Percentiles rank a stretch among this genome's conserved stretches.
phyloP scores from a whole-genome alignment of 1,284 basidiomycete genomes.

The Agaricales sp. region DNA sequence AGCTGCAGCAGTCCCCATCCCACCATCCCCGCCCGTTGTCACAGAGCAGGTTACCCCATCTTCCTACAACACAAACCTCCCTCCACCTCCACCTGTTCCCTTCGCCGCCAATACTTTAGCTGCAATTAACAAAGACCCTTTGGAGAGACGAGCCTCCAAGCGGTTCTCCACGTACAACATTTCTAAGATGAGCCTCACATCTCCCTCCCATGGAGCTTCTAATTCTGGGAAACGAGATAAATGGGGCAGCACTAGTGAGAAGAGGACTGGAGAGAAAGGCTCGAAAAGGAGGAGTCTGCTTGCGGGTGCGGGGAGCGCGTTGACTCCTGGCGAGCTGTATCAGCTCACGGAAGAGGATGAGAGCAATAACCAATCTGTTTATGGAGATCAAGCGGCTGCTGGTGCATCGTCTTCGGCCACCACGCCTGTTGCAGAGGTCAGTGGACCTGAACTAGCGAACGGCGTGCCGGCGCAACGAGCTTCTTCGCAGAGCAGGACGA shows the following conservation, averaged over 20 bases:
- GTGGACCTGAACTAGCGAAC: no score
- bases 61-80: no score
- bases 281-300: not conserved
- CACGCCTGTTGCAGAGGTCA: not conserved
- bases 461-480: not conserved
- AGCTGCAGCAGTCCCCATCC: no score
- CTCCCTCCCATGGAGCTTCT: conserved; percentile 61
- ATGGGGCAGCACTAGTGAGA: not conserved
- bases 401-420: no score
- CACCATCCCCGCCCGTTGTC: no score
- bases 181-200: conserved; percentile 75
- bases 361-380: not conserved
- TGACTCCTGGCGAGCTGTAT: not conserved
- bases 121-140: conserved; percentile 79
- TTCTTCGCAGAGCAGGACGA: not conserved
- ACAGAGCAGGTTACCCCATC: no score
- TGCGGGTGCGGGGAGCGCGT: not conserved
- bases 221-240: conserved; percentile 18
- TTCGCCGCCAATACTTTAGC: conserved; percentile 79
- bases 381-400: not conserved
- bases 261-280: not conserved
- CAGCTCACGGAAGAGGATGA: not conserved
- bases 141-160: conserved; percentile 91
- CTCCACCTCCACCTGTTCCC: conserved; percentile 36
- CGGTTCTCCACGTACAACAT: conserved; percentile 95